These are phyloP conservation scores for Cladosporium sp. DNA, from an alignment of 2,329 filamentous ascomycete species.

Conservation along the genomic window DNA sequence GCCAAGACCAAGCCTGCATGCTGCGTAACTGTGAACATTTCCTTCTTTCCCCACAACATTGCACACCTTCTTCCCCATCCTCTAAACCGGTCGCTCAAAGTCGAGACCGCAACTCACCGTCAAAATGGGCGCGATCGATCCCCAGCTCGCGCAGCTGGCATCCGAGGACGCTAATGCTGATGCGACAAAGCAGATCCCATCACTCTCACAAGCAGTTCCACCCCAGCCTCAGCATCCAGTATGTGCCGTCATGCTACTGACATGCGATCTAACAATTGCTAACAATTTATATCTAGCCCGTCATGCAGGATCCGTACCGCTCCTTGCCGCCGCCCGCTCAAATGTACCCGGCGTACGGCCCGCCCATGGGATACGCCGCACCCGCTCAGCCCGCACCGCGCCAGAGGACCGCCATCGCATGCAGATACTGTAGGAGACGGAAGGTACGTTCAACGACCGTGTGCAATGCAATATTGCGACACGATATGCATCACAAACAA, in stretches of 20 bases:
- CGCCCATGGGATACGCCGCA: slow-evolving; percentile 37
- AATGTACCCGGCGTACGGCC: slow-evolving; percentile 35
- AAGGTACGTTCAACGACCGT: slow-evolving; percentile 41
- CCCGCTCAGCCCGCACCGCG: slow-evolving; percentile 50
- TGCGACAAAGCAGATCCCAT: slow-evolving; percentile 29
- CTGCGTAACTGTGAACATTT: slow-evolving; percentile 12
- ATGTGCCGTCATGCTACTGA: not conserved
- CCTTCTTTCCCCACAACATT: slow-evolving; percentile 14
- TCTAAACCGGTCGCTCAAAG: not conserved
- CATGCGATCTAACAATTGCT: too few relatives aligned
- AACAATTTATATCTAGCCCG: slow-evolving; percentile 22
- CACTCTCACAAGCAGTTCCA: slow-evolving; percentile 30
- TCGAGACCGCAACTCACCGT: not conserved
- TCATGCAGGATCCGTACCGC: slow-evolving; percentile 46
- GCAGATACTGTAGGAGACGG: slow-evolving; percentile 55
- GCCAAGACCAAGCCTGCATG: slow-evolving; percentile 15
- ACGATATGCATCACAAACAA: not conserved
- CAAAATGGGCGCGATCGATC: slow-evolving; percentile 28
- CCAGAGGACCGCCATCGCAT: slow-evolving; percentile 57
- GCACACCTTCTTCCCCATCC: slow-evolving; percentile 9
- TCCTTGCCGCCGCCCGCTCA: slow-evolving; percentile 41
- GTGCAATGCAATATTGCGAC: slow-evolving; percentile 1
- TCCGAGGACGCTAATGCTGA: slow-evolving; percentile 24
- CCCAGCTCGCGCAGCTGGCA: slow-evolving; percentile 22
- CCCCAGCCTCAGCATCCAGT: slow-evolving; percentile 22